Conservation (phyloP, 805 yeast species). For the Lipomyces oligophaga region DNA sequence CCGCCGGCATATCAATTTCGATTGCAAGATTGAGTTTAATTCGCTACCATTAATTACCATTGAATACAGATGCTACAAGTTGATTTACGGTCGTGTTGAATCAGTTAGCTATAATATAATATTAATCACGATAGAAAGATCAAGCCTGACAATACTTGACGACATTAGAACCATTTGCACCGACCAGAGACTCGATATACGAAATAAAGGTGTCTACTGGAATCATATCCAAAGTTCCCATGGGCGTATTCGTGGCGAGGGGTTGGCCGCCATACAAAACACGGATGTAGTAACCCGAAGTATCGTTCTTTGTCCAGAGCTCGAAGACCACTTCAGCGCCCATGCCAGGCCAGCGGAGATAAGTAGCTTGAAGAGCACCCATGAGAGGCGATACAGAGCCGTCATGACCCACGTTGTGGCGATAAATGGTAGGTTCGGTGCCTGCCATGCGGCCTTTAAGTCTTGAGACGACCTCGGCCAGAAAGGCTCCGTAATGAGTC, state of each 20-base stretch:
- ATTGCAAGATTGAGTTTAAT: too few relatives aligned
- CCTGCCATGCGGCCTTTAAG: conserved; percentile 37
- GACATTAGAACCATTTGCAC: conserved; percentile 10
- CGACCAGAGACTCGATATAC: conserved; percentile 12
- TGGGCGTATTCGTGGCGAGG: conserved; percentile 11
- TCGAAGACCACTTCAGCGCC: conserved; percentile 45
- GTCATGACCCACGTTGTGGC: conserved; percentile 46
- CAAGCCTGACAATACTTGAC: conserved; percentile 9
- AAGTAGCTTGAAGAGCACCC: conserved; percentile 39
- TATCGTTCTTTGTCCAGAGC: conserved; percentile 35
- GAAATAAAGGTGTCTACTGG: conserved; percentile 11
- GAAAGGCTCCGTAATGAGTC: conserved; percentile 40
- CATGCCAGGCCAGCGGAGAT: conserved; percentile 49
- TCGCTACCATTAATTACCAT: too few relatives aligned
- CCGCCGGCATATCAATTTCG: conserved; percentile 20
- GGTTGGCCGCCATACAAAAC: conserved; percentile 39
- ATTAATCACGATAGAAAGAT: too few relatives aligned
- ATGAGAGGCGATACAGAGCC: conserved; percentile 40
- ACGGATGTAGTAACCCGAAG: conserved; percentile 36
- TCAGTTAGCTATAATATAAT: too few relatives aligned
- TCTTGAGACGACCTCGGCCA: conserved; percentile 39
- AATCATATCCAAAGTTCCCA: conserved; percentile 19
- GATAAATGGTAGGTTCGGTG: conserved; percentile 35
- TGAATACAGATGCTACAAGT: too few relatives aligned
- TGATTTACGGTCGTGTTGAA: too few relatives aligned